These are phyloP conservation scores for Penicillium sp. DNA, from an alignment of 2,329 filamentous ascomycete genomes.

Conservation along the genomic window DNA sequence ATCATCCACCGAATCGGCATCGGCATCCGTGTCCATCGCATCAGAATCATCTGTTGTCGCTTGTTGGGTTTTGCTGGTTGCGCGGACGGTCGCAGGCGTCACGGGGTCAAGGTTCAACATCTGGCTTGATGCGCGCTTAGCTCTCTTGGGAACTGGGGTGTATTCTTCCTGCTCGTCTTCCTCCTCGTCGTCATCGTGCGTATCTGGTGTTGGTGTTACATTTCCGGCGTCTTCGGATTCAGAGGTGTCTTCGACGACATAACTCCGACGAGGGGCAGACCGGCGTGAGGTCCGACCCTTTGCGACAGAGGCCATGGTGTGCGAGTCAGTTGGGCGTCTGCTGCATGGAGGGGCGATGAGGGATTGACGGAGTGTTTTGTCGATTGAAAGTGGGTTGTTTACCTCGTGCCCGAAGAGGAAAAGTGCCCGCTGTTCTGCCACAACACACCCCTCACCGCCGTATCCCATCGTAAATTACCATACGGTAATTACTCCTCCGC, in stretches of 20 bases:
- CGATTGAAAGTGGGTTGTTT: slow-evolving; percentile 42
- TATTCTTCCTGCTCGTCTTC: slow-evolving; percentile 77
- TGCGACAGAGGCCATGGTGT: slow-evolving; percentile 42
- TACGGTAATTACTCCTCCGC: slow-evolving; percentile 18
- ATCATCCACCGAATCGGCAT: slow-evolving; percentile 53
- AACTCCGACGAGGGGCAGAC: slow-evolving; percentile 66
- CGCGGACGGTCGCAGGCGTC: slow-evolving; percentile 42
- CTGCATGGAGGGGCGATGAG: slow-evolving; percentile 26
- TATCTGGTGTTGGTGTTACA: slow-evolving; percentile 45
- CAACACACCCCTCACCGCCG: slow-evolving; percentile 35
- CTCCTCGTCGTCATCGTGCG: slow-evolving; percentile 56
- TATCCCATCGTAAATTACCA: slow-evolving; percentile 15
- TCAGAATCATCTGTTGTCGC: slow-evolving; percentile 56
- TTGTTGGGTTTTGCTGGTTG: slow-evolving; percentile 41
- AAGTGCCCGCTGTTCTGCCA: slow-evolving; percentile 36
- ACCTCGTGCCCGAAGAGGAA: slow-evolving; percentile 38
- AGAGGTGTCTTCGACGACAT: slow-evolving; percentile 75
- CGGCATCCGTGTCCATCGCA: slow-evolving; percentile 57
- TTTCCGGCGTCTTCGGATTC: slow-evolving; percentile 68
- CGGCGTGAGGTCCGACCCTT: slow-evolving; percentile 61
- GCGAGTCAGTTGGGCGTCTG: slow-evolving; percentile 18
- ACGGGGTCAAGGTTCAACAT: slow-evolving; percentile 54
- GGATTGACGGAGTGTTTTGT: slow-evolving; percentile 13
- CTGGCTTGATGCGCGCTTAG: slow-evolving; percentile 59
- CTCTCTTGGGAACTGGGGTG: slow-evolving; percentile 68